phyloP scores from a whole-genome alignment of 768 basidiomycete species.

The Astraeus odoratus region DNA sequence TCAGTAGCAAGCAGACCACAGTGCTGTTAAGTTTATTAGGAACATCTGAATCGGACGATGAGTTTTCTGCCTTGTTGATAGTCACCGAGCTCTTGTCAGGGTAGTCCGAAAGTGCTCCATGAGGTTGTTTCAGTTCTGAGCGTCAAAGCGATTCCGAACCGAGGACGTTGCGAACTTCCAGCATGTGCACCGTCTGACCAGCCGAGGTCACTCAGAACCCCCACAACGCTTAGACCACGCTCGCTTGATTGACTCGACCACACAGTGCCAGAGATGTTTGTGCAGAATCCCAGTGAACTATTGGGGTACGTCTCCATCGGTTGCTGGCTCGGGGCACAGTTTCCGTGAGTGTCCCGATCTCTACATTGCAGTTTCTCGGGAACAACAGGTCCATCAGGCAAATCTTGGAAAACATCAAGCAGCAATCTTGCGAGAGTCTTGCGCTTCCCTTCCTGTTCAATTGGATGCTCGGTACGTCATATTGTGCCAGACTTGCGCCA shows the following conservation, averaged over 20 bases:
- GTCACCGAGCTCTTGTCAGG: too few species aligned
- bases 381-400: too few species aligned
- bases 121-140: background rate
- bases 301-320: slow-evolving; percentile 66
- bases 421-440: slow-evolving; percentile 81
- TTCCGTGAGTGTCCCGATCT: slow-evolving; percentile 56
- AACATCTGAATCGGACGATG: too few species aligned
- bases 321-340: slow-evolving; percentile 83
- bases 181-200: too few species aligned
- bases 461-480: slow-evolving; percentile 76
- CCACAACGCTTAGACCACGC: background rate
- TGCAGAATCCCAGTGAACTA: slow-evolving; percentile 44
- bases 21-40: too few species aligned
- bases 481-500: slow-evolving; percentile 6
- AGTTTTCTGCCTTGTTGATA: too few species aligned
- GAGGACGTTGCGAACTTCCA: too few species aligned
- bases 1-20: too few species aligned
- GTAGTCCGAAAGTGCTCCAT: background rate
- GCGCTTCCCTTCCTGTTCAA: slow-evolving; percentile 90
- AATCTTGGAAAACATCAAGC: slow-evolving; percentile 68
- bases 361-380: too few species aligned
- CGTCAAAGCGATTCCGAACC: background rate
- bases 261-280: slow-evolving; percentile 11
- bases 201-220: too few species aligned
- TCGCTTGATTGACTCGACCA: too few species aligned